Conservation (phyloP, 1,284 basidiomycete genomes). For the Malassezia arunalokei region DNA sequence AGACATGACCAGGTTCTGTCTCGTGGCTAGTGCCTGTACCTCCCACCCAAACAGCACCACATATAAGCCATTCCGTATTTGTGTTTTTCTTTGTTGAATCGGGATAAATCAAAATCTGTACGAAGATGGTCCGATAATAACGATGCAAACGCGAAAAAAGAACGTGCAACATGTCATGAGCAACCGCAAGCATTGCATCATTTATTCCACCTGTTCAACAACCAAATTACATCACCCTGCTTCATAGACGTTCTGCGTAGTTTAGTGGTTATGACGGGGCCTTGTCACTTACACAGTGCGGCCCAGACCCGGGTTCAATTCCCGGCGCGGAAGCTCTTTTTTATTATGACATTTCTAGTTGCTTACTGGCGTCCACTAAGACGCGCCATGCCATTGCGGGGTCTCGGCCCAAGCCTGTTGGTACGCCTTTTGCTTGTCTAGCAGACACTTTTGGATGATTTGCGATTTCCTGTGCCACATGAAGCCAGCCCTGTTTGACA, state of each 20-base stretch:
- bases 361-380: constrained; percentile 6
- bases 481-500: constrained; percentile 30
- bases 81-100: no score
- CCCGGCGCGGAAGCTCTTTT: constrained; percentile 19
- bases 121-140: no score
- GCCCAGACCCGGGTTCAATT: constrained; percentile 21
- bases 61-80: no score
- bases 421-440: not conserved
- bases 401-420: constrained; percentile 19
- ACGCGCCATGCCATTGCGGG: constrained; percentile 25
- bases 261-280: constrained; percentile 21
- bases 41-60: no score
- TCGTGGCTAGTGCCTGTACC: no score
- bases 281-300: constrained; percentile 13
- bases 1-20: no score
- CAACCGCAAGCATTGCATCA: no score
- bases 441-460: not conserved
- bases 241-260: constrained; percentile 12
- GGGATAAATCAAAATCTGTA: no score
- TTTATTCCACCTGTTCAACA: no score
- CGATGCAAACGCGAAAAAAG: no score
- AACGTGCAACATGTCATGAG: no score
- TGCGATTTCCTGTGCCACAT: constrained; percentile 21
- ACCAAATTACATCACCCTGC: no score
- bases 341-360: not conserved